Percentiles rank a stretch among this genome's conserved stretches.
These are phyloP conservation scores for Colletotrichum camelliae DNA, from an alignment of 2,329 filamentous ascomycete species.

Conservation along the genomic window DNA sequence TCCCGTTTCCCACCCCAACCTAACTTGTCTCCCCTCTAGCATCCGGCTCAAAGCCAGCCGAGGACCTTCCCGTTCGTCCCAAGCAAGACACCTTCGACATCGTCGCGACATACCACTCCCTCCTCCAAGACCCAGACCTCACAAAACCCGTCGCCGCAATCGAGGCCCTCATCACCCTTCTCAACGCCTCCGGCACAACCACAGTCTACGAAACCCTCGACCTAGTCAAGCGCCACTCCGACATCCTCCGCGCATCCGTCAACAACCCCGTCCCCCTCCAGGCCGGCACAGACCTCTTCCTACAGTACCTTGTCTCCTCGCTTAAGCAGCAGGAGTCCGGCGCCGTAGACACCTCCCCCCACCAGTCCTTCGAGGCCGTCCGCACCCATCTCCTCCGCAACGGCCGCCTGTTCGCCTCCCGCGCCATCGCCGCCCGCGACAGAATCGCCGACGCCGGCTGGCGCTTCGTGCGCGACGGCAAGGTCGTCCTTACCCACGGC, in stretches of 20 bases:
- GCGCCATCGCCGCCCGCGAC: slow-evolving; percentile 84
- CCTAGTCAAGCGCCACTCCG: slow-evolving; percentile 78
- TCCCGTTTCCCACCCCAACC: neutral
- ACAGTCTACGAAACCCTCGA: slow-evolving; percentile 96
- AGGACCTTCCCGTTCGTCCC: slow-evolving; percentile 27
- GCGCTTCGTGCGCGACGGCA: slow-evolving; percentile 79
- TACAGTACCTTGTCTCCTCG: slow-evolving; percentile 86
- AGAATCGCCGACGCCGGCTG: slow-evolving; percentile 82
- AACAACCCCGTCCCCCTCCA: slow-evolving; percentile 90
- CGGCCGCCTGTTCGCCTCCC: slow-evolving; percentile 82
- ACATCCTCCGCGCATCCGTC: slow-evolving; percentile 77
- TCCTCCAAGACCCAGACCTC: slow-evolving; percentile 76
- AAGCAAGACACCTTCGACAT: slow-evolving; percentile 46
- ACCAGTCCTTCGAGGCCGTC: slow-evolving; percentile 75
- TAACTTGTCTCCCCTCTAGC: neutral
- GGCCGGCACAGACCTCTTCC: slow-evolving; percentile 94
- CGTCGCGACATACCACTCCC: slow-evolving; percentile 58
- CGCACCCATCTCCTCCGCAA: slow-evolving; percentile 85
- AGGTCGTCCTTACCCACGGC: slow-evolving; percentile 88
- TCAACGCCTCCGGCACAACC: slow-evolving; percentile 78
- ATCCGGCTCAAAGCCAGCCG: neutral
- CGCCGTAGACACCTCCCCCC: slow-evolving; percentile 27
- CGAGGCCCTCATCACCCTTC: slow-evolving; percentile 85
- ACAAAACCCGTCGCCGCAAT: slow-evolving; percentile 97
- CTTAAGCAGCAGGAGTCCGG: slow-evolving; percentile 59